phyloP scores from a whole-genome alignment of 108 stramenopile genomes.

The Nannochloropsis gaditana region DNA sequence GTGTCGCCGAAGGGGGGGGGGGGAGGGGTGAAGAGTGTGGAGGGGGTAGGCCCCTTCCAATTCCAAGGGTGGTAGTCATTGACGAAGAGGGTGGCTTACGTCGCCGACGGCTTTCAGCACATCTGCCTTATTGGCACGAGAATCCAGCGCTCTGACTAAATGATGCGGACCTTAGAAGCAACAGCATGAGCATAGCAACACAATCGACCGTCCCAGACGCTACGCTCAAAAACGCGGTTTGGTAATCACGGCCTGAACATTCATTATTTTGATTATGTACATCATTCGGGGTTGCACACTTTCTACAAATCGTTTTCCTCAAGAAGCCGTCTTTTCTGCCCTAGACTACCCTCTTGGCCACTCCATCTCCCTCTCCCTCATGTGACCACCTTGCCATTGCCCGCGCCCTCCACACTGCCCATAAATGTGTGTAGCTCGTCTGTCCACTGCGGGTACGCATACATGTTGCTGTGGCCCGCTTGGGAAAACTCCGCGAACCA shows the following conservation, averaged over 20 bases:
- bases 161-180: too few relatives aligned
- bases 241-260: too few relatives aligned
- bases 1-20: not conserved
- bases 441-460: not conserved
- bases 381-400: too few relatives aligned
- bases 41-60: not conserved
- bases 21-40: not conserved
- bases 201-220: too few relatives aligned
- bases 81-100: not conserved
- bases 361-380: too few relatives aligned
- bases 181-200: too few relatives aligned
- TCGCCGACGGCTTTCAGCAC: not conserved
- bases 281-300: too few relatives aligned
- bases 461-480: not conserved
- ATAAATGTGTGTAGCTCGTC: not conserved
- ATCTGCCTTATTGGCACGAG: not conserved
- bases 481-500: not conserved
- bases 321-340: too few relatives aligned
- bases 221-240: too few relatives aligned
- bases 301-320: too few relatives aligned
- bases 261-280: too few relatives aligned
- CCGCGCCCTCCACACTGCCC: not conserved
- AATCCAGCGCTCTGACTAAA: not conserved
- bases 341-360: too few relatives aligned
- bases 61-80: not conserved